Percentiles rank a stretch among this genome's conserved stretches.
Conservation (phyloP, 148 eudicot genomes). For the Nyssa sinensis region DNA sequence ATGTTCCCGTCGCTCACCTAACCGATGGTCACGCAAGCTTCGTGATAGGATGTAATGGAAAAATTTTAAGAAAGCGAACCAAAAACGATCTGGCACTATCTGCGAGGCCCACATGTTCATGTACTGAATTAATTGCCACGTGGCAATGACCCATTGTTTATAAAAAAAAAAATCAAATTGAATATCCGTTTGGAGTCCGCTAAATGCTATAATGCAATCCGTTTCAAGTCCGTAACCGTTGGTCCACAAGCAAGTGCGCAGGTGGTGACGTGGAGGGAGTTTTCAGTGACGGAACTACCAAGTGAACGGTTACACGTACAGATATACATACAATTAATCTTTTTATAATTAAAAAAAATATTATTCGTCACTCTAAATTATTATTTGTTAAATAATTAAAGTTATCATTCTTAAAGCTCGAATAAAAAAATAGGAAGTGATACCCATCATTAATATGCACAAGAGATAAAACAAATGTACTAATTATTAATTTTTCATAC, state of each 20-base stretch:
- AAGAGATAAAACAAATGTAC: too few relatives aligned
- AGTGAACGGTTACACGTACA: too few relatives aligned
- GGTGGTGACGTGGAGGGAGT: neutral
- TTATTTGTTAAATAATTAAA: too few relatives aligned
- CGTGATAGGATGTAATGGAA: neutral
- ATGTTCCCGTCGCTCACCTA: neutral
- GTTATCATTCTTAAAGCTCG: too few relatives aligned
- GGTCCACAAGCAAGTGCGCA: neutral
- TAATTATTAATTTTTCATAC: too few relatives aligned
- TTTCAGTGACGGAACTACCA: too few relatives aligned
- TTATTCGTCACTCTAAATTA: too few relatives aligned
- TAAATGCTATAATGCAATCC: neutral
- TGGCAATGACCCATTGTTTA: neutral
- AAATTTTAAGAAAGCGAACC: neutral
- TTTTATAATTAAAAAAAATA: too few relatives aligned
- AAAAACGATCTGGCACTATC: neutral
- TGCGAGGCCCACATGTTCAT: neutral
- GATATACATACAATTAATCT: too few relatives aligned
- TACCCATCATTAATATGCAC: too few relatives aligned
- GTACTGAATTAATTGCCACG: neutral
- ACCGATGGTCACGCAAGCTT: neutral
- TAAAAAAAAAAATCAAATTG: neutral
- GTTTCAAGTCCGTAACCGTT: conserved; percentile 8
- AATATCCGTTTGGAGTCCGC: conserved; percentile 4
- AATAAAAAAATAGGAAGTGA: too few relatives aligned